Conservation (phyloP, 768 basidiomycete species). For the Scleroderma bovista region DNA sequence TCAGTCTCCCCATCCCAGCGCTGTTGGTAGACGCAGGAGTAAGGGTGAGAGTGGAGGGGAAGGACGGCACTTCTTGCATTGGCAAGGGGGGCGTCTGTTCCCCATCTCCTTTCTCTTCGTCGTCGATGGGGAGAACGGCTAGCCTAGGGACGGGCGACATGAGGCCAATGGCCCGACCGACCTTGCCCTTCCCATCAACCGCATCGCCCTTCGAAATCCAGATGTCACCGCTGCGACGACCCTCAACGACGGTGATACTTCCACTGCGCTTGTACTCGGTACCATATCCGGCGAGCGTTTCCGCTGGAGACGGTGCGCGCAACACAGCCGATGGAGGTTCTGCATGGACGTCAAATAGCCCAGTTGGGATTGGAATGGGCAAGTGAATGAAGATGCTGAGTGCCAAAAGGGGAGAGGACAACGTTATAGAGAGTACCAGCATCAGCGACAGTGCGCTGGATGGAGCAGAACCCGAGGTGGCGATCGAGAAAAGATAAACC, state of each 20-base stretch:
- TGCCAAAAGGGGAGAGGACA: conserved; percentile 63
- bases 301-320: conserved; percentile 40
- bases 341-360: conserved; percentile 50
- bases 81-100: conserved; percentile 56
- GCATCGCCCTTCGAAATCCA: conserved; percentile 74
- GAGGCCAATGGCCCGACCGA: conserved; percentile 59
- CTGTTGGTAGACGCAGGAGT: conserved; percentile 54
- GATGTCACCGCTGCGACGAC: conserved; percentile 66
- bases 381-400: conserved; percentile 55
- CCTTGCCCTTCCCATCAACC: conserved; percentile 55
- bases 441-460: conserved; percentile 42
- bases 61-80: conserved; percentile 48
- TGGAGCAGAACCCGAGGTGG: conserved; percentile 35
- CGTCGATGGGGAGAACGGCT: conserved; percentile 55
- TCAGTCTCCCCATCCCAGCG: conserved; percentile 49
- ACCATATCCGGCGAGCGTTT: conserved; percentile 20
- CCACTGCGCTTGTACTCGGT: conserved; percentile 57
- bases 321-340: conserved; percentile 38
- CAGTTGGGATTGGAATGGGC: conserved; percentile 61
- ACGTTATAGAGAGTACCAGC: conserved; percentile 57
- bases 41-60: conserved; percentile 38
- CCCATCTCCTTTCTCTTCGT: conserved; percentile 34
- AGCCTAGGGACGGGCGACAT: conserved; percentile 60
- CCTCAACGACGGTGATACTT: conserved; percentile 60
- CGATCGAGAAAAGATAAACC: conserved; percentile 40